Percentiles rank a stretch among this genome's conserved stretches.
These are phyloP conservation scores for Linnemannia hyalina DNA, from an alignment of 192 early-diverging fungal genomes.

Conservation along the genomic window DNA sequence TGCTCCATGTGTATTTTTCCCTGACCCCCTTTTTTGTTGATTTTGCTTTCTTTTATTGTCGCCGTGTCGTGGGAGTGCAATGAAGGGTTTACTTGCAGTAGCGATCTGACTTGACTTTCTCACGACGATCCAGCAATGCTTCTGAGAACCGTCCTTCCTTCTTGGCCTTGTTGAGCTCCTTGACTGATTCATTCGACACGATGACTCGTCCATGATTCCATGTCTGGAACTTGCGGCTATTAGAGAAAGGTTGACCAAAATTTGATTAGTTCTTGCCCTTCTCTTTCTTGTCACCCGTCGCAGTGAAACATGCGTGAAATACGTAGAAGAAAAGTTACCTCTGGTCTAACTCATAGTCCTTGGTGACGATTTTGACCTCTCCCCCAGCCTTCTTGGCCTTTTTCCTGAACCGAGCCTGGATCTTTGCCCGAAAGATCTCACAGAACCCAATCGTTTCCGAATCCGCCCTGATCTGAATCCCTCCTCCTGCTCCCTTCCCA, in stretches of 20 bases:
- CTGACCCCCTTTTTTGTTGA: background rate
- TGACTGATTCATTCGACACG: constrained; percentile 65
- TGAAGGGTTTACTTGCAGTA: constrained; percentile 76
- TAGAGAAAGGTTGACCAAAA: background rate
- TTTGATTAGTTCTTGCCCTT: background rate
- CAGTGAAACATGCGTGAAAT: background rate
- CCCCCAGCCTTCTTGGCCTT: constrained; percentile 60
- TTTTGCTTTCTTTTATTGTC: background rate
- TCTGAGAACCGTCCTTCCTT: constrained; percentile 81
- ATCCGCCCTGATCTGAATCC: constrained; percentile 75
- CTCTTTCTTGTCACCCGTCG: no score
- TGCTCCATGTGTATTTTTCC: background rate
- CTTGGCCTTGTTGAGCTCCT: constrained; percentile 74
- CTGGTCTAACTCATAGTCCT: constrained; percentile 74
- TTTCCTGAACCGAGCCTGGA: constrained; percentile 77
- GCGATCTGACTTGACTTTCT: constrained; percentile 87
- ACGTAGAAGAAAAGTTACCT: constrained; percentile 61
- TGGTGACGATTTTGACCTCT: constrained; percentile 65
- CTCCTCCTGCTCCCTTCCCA: constrained; percentile 17
- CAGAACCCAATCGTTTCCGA: constrained; percentile 77
- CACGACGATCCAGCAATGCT: constrained; percentile 81
- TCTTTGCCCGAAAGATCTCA: constrained; percentile 78
- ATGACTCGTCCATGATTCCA: constrained; percentile 76
- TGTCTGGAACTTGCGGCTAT: constrained; percentile 80
- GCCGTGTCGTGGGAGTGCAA: background rate